Percentiles rank a stretch among this genome's conserved stretches.
Conservation (phyloP, 257 asterid species). For the Gentiana macrophylla region DNA sequence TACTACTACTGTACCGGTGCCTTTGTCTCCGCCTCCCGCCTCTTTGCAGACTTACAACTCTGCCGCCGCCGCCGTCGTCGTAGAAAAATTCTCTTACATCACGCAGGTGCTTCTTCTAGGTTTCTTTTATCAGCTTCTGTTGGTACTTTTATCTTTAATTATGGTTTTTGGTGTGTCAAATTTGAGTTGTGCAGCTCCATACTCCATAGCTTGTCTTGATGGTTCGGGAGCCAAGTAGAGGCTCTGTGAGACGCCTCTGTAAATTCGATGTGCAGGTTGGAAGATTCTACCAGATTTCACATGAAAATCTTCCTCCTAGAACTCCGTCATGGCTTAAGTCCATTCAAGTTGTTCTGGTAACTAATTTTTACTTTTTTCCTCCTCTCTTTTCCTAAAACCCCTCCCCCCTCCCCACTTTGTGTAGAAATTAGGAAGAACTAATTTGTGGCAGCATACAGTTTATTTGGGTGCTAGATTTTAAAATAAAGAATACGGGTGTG, state of each 20-base stretch:
- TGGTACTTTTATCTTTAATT: background rate
- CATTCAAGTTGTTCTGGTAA: constrained; percentile 12
- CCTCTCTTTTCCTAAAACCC: background rate
- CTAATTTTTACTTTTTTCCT: background rate
- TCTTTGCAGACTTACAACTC: too few species aligned
- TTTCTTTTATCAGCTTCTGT: too few species aligned
- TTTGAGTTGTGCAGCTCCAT: background rate
- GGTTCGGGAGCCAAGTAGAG: constrained; percentile 13
- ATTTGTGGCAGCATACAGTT: too few species aligned
- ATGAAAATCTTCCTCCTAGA: constrained; percentile 14
- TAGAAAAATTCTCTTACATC: too few species aligned
- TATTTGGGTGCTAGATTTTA: too few species aligned
- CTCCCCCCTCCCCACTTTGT: too few species aligned
- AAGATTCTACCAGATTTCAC: constrained; percentile 15
- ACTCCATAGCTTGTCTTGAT: constrained; percentile 6
- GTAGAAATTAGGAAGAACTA: too few species aligned
- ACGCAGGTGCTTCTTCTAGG: too few species aligned
- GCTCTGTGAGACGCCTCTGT: constrained; percentile 1
- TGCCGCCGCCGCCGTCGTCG: too few species aligned
- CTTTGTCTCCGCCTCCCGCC: too few species aligned
- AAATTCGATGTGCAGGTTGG: constrained; percentile 13
- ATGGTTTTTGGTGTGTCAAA: constrained; percentile 1
- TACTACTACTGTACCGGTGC: too few species aligned
- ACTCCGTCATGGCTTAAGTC: constrained; percentile 19
- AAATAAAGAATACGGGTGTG: too few species aligned